Percentiles rank a stretch among this genome's conserved stretches.
These are phyloP conservation scores for Entophlyctis luteolus DNA, from an alignment of 192 early-diverging fungal species.

Conservation along the genomic window DNA sequence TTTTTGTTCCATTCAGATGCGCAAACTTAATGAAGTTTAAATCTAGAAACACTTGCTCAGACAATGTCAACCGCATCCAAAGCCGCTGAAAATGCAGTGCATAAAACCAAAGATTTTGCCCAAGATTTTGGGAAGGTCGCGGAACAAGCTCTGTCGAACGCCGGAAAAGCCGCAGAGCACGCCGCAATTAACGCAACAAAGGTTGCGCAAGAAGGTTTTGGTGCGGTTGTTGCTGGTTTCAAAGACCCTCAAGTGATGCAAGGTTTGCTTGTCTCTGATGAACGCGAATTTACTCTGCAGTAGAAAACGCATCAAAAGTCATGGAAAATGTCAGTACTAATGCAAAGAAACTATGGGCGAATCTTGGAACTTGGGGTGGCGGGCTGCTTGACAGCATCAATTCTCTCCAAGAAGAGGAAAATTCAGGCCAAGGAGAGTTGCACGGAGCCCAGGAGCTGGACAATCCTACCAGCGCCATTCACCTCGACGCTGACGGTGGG, in stretches of 20 bases:
- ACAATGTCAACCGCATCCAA: conserved; percentile 2
- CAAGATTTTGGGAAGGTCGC: conserved; percentile 7
- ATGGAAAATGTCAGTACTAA: neutral
- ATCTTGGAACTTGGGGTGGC: conserved; percentile 4
- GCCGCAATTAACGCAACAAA: neutral
- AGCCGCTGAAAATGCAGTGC: neutral
- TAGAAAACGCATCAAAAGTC: conserved; percentile 10
- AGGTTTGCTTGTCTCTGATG: neutral
- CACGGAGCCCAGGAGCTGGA: neutral
- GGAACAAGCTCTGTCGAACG: neutral
- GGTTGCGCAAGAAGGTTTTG: conserved; percentile 13
- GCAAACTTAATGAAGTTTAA: neutral
- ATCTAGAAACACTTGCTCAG: neutral
- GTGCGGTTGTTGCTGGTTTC: conserved; percentile 13
- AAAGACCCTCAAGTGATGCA: conserved; percentile 12
- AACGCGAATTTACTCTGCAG: neutral
- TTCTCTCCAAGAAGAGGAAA: neutral
- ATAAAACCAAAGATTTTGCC: conserved; percentile 5
- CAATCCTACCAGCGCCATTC: neutral
- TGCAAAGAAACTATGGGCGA: neutral
- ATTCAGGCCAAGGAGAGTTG: neutral
- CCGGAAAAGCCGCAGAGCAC: conserved; percentile 11
- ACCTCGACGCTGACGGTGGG: neutral
- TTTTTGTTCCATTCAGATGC: neutral
- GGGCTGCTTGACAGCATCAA: neutral